These are phyloP conservation scores for Mallotus japonicus DNA, from an alignment of 441 rosid genomes.

Conservation along the genomic window DNA sequence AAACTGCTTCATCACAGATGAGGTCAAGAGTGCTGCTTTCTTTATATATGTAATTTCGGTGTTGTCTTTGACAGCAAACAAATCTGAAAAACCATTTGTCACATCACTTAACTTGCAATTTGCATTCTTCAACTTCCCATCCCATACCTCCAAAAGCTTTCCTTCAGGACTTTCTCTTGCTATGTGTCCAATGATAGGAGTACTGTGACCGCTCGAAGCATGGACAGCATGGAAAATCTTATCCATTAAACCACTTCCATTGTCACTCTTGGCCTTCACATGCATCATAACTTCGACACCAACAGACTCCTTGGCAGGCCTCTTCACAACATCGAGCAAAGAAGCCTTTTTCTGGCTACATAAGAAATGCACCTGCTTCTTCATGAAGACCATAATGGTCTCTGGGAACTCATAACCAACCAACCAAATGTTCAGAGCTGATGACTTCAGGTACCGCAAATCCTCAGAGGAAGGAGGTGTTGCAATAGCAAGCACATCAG, in stretches of 20 bases:
- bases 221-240: conserved; percentile 53
- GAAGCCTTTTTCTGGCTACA: conserved; percentile 71
- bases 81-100: conserved; percentile 68
- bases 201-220: conserved; percentile 21
- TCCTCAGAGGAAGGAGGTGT: conserved; percentile 80
- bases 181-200: conserved; percentile 68
- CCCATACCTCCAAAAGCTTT: conserved; percentile 74
- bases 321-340: conserved; percentile 65
- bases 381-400: conserved; percentile 78
- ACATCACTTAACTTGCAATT: conserved; percentile 49
- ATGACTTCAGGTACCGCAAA: conserved; percentile 76
- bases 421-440: conserved; percentile 83
- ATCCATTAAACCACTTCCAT: conserved; percentile 66
- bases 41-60: conserved; percentile 57
- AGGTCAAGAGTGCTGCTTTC: conserved; percentile 73
- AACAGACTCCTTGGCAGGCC: conserved; percentile 49
- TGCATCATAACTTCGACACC: conserved; percentile 67
- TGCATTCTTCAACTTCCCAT: conserved; percentile 52
- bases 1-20: conserved; percentile 61
- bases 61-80: conserved; percentile 72
- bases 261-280: conserved; percentile 62
- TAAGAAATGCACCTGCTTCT: conserved; percentile 72
- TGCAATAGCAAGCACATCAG: conserved; percentile 61
- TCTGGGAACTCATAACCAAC: conserved; percentile 89
- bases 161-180: conserved; percentile 85